These are phyloP conservation scores for Lavandula angustifolia DNA, from an alignment of 257 asterid species.

Conservation along the genomic window DNA sequence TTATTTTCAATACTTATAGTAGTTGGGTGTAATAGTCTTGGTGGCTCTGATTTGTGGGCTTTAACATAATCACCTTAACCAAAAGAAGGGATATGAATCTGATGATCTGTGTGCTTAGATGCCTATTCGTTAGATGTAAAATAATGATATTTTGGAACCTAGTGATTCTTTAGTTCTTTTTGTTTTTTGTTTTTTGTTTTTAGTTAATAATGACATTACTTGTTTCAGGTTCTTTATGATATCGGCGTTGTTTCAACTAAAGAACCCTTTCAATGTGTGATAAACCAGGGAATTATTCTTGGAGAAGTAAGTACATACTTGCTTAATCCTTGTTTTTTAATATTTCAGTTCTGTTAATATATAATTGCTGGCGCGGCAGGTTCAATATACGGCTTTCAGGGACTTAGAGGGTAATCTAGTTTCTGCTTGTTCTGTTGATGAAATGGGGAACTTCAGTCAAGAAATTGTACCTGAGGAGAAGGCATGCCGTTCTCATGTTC, in stretches of 20 bases:
- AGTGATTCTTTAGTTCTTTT: conserved; percentile 8
- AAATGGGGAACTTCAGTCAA: conserved; percentile 50
- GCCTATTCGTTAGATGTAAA: conserved; percentile 11
- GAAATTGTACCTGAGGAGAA: conserved; percentile 73
- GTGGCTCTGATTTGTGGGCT: not conserved
- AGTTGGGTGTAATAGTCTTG: not conserved
- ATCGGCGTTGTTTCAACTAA: conserved; percentile 79
- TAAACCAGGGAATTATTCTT: conserved; percentile 97
- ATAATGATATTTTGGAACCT: not conserved
- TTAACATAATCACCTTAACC: not conserved
- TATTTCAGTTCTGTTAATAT: conserved; percentile 24
- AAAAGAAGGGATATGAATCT: not conserved
- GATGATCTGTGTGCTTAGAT: not conserved
- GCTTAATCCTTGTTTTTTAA: conserved; percentile 23
- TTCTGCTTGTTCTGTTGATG: conserved; percentile 71
- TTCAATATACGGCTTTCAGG: conserved; percentile 74
- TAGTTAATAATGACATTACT: conserved; percentile 24
- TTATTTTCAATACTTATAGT: not conserved
- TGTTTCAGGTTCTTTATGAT: conserved; percentile 90
- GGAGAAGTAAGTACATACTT: conserved; percentile 76
- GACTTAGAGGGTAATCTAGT: conserved; percentile 76
- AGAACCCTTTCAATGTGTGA: conserved; percentile 97
- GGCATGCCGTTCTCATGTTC: conserved; percentile 38
- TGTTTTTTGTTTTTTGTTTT: not conserved
- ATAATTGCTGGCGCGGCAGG: conserved; percentile 61